Evolutionary conservation across 306 rosid species (phyloP).

Genomic region (Vigna reflexopilosa): DNA sequence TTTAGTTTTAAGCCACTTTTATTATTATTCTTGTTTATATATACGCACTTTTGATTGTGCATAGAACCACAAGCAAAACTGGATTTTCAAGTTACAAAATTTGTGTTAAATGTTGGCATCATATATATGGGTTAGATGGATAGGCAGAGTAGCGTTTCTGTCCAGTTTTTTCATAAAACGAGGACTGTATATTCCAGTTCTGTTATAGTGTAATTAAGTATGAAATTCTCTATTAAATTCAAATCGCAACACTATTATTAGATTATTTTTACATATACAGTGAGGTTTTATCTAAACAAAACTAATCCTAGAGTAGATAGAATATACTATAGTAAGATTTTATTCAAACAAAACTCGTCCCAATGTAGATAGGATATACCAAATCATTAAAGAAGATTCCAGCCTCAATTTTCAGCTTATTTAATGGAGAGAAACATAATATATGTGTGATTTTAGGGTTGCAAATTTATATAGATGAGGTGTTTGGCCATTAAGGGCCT

Average conservation of each 20-base stretch:
- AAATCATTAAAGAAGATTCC: constrained; percentile 13
- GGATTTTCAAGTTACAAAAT: neutral
- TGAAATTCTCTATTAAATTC: neutral
- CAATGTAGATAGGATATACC: neutral
- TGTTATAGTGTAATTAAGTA: neutral
- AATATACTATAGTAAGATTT: neutral
- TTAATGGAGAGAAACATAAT: neutral
- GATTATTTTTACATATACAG: neutral
- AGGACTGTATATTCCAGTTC: neutral
- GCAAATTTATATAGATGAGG: neutral
- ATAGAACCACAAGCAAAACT: neutral
- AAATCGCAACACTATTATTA: neutral
- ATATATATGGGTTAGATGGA: neutral
- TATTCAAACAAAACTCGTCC: constrained; percentile 6
- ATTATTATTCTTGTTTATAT: neutral
- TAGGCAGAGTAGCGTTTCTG: neutral
- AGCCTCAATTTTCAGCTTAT: constrained; percentile 7
- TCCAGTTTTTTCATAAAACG: constrained; percentile 7
- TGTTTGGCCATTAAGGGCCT: neutral
- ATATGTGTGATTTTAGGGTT: constrained; percentile 20
- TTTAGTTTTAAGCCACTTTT: neutral
- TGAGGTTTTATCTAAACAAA: neutral
- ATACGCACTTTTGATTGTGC: neutral
- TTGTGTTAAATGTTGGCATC: neutral
- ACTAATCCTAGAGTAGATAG: neutral